Evolutionary conservation across 1,284 basidiomycete genomes (phyloP).

Genomic region (Ceratobasidium sp.): DNA sequence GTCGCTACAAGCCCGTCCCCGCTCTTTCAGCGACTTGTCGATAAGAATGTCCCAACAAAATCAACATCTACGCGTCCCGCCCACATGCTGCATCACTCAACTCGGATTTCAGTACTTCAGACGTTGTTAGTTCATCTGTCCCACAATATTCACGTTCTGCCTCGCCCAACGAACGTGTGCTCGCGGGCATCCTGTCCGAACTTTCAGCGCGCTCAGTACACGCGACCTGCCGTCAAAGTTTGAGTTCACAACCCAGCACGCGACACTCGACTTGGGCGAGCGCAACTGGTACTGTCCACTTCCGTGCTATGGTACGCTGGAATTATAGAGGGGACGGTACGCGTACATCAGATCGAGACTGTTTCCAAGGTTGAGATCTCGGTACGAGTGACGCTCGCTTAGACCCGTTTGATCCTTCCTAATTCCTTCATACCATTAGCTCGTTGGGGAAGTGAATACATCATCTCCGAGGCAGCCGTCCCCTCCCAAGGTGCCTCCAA

Average conservation of each 20-base stretch:
- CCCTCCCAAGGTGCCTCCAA: conserved; percentile 31
- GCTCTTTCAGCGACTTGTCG: background rate
- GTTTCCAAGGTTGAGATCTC: conserved; percentile 28
- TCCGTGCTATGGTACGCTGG: conserved; percentile 24
- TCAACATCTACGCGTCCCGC: conserved; percentile 25
- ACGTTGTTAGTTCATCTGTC: conserved; percentile 11
- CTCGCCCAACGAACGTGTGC: conserved; percentile 25
- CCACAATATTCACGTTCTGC: conserved; percentile 31
- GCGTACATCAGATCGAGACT: conserved; percentile 30
- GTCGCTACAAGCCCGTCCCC: background rate
- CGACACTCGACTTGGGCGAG: conserved; percentile 26
- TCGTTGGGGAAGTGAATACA: conserved; percentile 17
- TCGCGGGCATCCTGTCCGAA: conserved; percentile 18
- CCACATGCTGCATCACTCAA: conserved; percentile 24
- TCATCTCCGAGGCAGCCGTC: conserved; percentile 18
- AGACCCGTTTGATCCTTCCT: background rate
- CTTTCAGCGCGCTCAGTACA: conserved; percentile 26
- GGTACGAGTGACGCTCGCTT: conserved; percentile 3
- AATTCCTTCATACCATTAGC: background rate
- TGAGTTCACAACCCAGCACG: conserved; percentile 20
- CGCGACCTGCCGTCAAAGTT: conserved; percentile 23
- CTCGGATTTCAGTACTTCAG: conserved; percentile 31
- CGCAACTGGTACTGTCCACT: conserved; percentile 31
- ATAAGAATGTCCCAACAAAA: conserved; percentile 9
- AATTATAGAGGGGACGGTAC: conserved; percentile 18